Evolutionary conservation across 2,329 filamentous ascomycete genomes (phyloP), one percentile per base, ranked within the genome.

Genomic region (Mycogone perniciosa): DNA sequence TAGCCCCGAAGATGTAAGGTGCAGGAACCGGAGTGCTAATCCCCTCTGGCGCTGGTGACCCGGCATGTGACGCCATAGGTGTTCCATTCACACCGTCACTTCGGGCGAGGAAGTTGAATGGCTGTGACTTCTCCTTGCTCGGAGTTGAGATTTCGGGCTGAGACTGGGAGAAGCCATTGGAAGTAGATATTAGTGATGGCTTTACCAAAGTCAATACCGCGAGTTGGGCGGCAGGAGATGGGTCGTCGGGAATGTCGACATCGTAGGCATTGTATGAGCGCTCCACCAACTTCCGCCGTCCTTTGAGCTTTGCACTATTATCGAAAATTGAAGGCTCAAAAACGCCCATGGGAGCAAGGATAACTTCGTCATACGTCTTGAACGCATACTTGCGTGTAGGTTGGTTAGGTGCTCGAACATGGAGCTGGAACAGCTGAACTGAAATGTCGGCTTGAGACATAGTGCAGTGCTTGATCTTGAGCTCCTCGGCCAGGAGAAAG

Each of bases 321-420:
- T 95, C 89, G 59, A 97, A 96, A 49, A 96, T 86, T 2, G 80
- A 74, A 0, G 93, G 92, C 54, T 92, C 87, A 67, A 95, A 96
- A 61, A 91, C 88, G n/a, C 90, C 91, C 85, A 96, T 89, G 1
- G 91, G 87, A 0, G 93, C 87, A n/a, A 99, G 77, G 59, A 95
- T 88, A 26, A 95, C 87, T 67, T 97, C 93, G 59, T 99, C 93
- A 63, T 97, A 99, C 1, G 88, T 91, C 75, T 97, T 97, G 77
- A 96, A 97, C 38, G 84, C 82, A 69, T 95, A 97, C 69, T 96
- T 96, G 56, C 85, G 81, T 1, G 93, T 99, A 46, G 93, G 86
- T 64, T 96, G 85, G 48, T 89, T 90, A 1, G 88, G 86, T 7
- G 88, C 88, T 30, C 93, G 86, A 11, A 99, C 80, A 67, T 97